Base-by-base conservation (phyloP, 2,329 filamentous ascomycete species). In the Fusarium burgessii region DNA sequence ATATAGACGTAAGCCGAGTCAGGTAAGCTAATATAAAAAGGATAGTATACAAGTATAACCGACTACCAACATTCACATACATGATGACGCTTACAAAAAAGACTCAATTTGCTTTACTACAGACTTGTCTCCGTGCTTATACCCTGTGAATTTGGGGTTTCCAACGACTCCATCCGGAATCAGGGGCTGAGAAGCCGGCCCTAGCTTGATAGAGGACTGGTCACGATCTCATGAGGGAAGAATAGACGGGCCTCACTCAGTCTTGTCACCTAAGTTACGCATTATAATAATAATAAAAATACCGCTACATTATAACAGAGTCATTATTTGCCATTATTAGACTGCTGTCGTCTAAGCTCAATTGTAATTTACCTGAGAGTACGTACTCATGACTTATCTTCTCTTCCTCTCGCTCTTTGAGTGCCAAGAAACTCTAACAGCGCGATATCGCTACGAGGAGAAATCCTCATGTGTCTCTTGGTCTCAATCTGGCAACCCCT, bases 121-220 rank as follows among this genome's bases (percentile, higher is more conserved):
- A 18, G 25, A 46, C 51, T 27, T 56, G 40, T 56, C 29, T 47
- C 40, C 40, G 29, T 17, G 40, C 40, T 33, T 40, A 23, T 51
- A 50, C 52, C 58, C 54, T 58, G 58, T 46, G 51, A 47, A 49
- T 49, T 64, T 58, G 59, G 32, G 59, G 43, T 42, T 68, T 67
- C 43, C 46, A n/a, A 46, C 9, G 58, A 42, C 58, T 58, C 65
- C 46, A 42, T 56, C 68, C 63, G 58, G 64, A 36, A 63, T 51
- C 55, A 71, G 54, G 67, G 62, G 52, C 38, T 18, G 57, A 49
- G 49, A 64, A 64, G 68, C 68, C 68, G 57, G 42, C 46, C 33
- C 54, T 59, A 60, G 51, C 51, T 52, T 43, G 29, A 62, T 35
- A 42, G 65, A 25, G 33, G 33, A 27, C 47, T 51, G 47, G 42